phyloP scores from a whole-genome alignment of 2,329 filamentous ascomycete genomes.

The Colletotrichum lupini region DNA sequence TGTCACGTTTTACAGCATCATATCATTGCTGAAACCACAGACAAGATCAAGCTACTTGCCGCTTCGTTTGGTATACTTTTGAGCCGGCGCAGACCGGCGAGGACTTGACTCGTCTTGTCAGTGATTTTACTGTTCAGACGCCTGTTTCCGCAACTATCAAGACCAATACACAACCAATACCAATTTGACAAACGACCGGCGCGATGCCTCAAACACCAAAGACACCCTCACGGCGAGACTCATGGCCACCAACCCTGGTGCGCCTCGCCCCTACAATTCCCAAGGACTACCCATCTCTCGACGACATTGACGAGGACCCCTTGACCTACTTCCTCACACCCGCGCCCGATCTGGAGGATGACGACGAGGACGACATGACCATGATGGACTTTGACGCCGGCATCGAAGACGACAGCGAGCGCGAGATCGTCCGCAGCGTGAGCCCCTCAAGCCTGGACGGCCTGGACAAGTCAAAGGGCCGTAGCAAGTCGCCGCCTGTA shows the following conservation, averaged over 20 bases:
- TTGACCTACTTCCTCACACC: conserved; percentile 68
- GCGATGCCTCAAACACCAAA: conserved; percentile 50
- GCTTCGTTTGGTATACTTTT: conserved; percentile 28
- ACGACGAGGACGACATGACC: conserved; percentile 50
- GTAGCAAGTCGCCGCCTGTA: conserved; percentile 43
- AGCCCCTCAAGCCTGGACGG: conserved; percentile 67
- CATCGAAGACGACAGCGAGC: conserved; percentile 62
- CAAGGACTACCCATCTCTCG: conserved; percentile 56
- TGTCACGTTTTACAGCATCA: conserved; percentile 4
- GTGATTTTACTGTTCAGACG: conserved; percentile 23
- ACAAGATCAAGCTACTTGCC: not conserved
- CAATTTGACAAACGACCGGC: not conserved
- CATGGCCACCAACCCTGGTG: conserved; percentile 65
- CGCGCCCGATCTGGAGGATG: conserved; percentile 53
- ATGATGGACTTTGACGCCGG: conserved; percentile 67
- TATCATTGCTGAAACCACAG: not conserved
- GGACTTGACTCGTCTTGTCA: conserved; percentile 14
- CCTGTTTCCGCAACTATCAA: not conserved
- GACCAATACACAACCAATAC: not conserved
- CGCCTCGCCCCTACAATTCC: conserved; percentile 56
- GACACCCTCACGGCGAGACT: conserved; percentile 53
- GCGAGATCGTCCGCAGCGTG: conserved; percentile 62
- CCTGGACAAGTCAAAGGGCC: conserved; percentile 55
- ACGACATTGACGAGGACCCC: conserved; percentile 64
- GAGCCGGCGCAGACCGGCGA: conserved; percentile 37